Percentiles rank a stretch among this genome's conserved stretches.
phyloP scores from a whole-genome alignment of 2,329 filamentous ascomycete genomes.

The Pezicula carpinea region DNA sequence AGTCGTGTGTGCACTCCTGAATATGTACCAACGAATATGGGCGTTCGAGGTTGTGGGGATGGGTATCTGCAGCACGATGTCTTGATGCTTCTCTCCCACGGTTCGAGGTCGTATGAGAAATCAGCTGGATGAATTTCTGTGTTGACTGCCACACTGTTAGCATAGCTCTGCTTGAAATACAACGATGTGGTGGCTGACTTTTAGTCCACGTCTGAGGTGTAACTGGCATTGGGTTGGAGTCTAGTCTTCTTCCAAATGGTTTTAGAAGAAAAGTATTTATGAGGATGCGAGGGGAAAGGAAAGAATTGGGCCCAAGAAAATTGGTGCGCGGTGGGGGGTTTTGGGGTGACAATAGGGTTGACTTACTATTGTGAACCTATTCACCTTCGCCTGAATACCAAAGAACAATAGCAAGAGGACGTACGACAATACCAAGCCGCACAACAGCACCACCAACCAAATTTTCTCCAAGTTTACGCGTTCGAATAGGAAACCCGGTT shows the following conservation, averaged over 20 bases:
- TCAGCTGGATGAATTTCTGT: too few relatives aligned
- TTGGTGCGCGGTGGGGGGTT: background rate
- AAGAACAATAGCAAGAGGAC: slow-evolving; percentile 7
- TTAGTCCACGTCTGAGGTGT: too few relatives aligned
- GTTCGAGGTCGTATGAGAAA: too few relatives aligned
- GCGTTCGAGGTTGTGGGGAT: too few relatives aligned
- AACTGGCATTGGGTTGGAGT: too few relatives aligned
- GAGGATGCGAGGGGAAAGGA: slow-evolving; percentile 1
- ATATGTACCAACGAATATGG: too few relatives aligned
- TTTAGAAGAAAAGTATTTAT: background rate
- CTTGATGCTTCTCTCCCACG: too few relatives aligned
- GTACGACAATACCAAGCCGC: slow-evolving; percentile 6
- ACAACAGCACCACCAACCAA: background rate
- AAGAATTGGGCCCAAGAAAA: background rate
- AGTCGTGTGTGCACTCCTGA: too few relatives aligned
- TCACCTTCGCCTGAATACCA: slow-evolving; percentile 2
- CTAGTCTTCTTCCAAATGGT: background rate
- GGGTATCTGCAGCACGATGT: too few relatives aligned
- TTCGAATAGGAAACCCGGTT: background rate
- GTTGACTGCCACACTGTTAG: too few relatives aligned
- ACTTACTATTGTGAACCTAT: slow-evolving; percentile 12
- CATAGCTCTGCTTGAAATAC: too few relatives aligned
- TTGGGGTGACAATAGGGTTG: background rate
- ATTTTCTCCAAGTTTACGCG: background rate
- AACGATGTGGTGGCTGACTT: too few relatives aligned